Evolutionary conservation across 2,329 filamentous ascomycete species (phyloP), one percentile per base, ranked within the genome.

Genomic region (Stachybotrys elegans): DNA sequence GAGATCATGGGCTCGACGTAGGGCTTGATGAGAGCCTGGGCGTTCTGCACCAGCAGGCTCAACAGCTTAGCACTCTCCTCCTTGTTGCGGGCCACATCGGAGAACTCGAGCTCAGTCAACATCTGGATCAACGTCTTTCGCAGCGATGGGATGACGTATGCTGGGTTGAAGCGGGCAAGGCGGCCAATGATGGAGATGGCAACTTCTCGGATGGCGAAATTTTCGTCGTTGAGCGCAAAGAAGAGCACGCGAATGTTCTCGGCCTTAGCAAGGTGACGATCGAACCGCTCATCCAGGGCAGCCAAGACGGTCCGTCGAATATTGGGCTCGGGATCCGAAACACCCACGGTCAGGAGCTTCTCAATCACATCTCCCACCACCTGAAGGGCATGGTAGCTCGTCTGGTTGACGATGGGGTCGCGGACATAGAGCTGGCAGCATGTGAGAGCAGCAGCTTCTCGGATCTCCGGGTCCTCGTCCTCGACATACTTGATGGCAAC

Each of bases 401-500:
- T 96, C 68, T 99, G 93, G 57, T 95, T 93, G 57, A 98, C 90
- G 52, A 98, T 97, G 0, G 93, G 93, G 61, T 99, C 94, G 55
- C 89, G 84, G 37, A 97, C 88, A 59, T 97, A 97, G 37, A 99
- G 79, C 63, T 99, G 94, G 60, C 94, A 99, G 67, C 93, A 97
- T 5, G 94, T 99, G 48, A 99, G 74, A 14, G 93, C 91, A 3
- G 93, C 92, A 14, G 93, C 93, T 65, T 95, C 92, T 47, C 93
- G 83, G 41, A 95, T 96, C 51, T 94, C 88, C 0, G 89, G 78
- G 56, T 95, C 94, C 54, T 97, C 92, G 51, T 95, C 93, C 55
- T 98, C 92, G 34, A 98, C 92, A 56, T 96, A 99, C 62, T 92
- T 93, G 59, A 98, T 94, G 4, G 94, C 93, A 40, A 98, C 93